Conservation (phyloP, 805 yeast genomes). For the Yarrowia sp. region DNA sequence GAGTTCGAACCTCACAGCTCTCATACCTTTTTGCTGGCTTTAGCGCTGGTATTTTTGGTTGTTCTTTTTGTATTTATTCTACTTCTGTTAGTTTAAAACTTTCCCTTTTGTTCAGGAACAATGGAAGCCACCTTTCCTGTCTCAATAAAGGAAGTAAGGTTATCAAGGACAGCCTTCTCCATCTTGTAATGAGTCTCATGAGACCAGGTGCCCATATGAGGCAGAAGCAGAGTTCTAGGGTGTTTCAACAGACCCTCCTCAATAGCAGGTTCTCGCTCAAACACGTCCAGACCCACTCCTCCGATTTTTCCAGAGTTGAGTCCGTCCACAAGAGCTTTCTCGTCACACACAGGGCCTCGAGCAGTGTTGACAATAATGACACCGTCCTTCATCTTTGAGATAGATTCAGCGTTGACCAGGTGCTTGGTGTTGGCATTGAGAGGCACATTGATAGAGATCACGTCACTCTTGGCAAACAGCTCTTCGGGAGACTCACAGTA, state of each 20-base stretch:
- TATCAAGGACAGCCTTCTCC: slow-evolving; percentile 76
- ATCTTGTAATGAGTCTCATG: slow-evolving; percentile 54
- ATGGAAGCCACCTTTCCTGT: slow-evolving; percentile 69
- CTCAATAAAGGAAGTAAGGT: slow-evolving; percentile 55
- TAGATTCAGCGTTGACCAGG: slow-evolving; percentile 45
- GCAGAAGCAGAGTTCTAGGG: slow-evolving; percentile 52
- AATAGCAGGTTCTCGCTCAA: slow-evolving; percentile 56
- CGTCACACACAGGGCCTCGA: slow-evolving; percentile 60
- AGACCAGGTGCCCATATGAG: slow-evolving; percentile 52
- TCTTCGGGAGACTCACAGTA: slow-evolving; percentile 49
- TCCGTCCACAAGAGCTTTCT: slow-evolving; percentile 48
- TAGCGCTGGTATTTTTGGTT: neutral
- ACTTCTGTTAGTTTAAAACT: slow-evolving; percentile 21
- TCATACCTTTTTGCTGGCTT: slow-evolving; percentile 9
- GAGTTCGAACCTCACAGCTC: slow-evolving; percentile 34
- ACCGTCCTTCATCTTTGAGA: slow-evolving; percentile 54
- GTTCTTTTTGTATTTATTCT: neutral
- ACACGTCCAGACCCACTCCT: slow-evolving; percentile 60
- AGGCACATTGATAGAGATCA: slow-evolving; percentile 52
- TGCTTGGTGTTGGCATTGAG: slow-evolving; percentile 54
- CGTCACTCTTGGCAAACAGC: slow-evolving; percentile 48
- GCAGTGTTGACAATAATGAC: slow-evolving; percentile 57
- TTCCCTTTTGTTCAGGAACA: slow-evolving; percentile 65
- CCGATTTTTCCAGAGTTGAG: slow-evolving; percentile 52
- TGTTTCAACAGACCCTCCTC: slow-evolving; percentile 47